Conservation (phyloP, 2,329 filamentous ascomycete genomes). For the Alternaria dauci region DNA sequence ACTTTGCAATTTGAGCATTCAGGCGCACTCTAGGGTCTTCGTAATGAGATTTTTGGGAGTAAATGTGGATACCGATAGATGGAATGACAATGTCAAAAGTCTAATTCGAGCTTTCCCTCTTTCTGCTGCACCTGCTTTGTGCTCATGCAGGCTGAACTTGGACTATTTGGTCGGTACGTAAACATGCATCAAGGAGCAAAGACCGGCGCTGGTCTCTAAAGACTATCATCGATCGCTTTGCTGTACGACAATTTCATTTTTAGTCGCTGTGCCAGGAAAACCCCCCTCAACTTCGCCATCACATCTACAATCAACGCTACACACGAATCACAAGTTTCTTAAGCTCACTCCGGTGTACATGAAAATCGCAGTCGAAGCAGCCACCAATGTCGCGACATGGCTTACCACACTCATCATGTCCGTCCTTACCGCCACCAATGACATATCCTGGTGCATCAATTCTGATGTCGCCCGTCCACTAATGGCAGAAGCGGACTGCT, state of each 20-base stretch:
- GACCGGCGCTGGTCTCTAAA: background rate
- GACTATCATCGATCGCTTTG: background rate
- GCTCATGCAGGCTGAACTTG: background rate
- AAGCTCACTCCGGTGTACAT: background rate
- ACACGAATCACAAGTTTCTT: background rate
- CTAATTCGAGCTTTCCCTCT: background rate
- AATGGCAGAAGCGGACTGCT: background rate
- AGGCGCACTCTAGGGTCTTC: background rate
- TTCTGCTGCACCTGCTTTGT: background rate
- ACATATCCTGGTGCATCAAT: background rate
- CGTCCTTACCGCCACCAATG: background rate
- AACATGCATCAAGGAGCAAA: background rate
- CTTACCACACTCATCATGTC: background rate
- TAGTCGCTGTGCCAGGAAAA: background rate
- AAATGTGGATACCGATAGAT: slow-evolving; percentile 4
- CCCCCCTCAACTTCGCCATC: background rate
- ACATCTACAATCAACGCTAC: background rate
- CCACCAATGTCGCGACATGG: background rate
- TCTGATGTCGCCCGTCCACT: background rate
- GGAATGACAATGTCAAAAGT: background rate
- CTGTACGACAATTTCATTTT: background rate
- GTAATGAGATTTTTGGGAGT: background rate
- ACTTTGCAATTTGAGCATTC: slow-evolving; percentile 1
- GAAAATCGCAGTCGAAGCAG: background rate
- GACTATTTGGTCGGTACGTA: background rate